Percentiles rank a stretch among this genome's conserved stretches.
Evolutionary conservation across 306 rosid genomes (phyloP).

Genomic region (Trifolium subterraneum): DNA sequence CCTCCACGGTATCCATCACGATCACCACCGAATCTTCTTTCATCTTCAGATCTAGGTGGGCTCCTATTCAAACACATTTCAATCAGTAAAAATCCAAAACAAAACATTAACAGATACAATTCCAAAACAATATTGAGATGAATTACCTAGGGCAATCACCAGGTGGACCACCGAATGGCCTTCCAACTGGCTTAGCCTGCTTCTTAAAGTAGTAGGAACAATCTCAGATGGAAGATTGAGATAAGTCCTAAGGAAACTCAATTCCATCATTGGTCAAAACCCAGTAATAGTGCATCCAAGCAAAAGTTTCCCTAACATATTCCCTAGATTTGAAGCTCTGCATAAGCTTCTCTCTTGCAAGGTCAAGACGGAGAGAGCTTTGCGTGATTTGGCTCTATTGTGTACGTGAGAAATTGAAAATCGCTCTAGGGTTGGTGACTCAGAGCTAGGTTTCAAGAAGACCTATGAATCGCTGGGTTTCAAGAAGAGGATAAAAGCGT

Average conservation of each 20-base stretch:
- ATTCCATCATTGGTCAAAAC: slow-evolving; percentile 89
- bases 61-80: slow-evolving; percentile 43
- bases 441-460: no score
- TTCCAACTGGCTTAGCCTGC: slow-evolving; percentile 70
- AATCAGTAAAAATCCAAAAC: not conserved
- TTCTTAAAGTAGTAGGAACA: slow-evolving; percentile 91
- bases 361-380: no score
- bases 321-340: slow-evolving; percentile 93
- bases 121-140: not conserved
- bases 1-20: slow-evolving; percentile 89
- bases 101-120: not conserved
- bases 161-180: slow-evolving; percentile 73
- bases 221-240: slow-evolving; percentile 93
- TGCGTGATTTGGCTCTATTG: no score
- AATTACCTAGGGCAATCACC: slow-evolving; percentile 85
- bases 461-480: no score
- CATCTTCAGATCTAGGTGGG: slow-evolving; percentile 77
- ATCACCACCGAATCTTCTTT: slow-evolving; percentile 77
- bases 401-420: no score
- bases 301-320: slow-evolving; percentile 87
- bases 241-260: slow-evolving; percentile 80
- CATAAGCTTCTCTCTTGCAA: no score
- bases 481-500: no score
- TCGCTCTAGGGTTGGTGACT: no score
- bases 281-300: slow-evolving; percentile 97